Base-by-base conservation (phyloP, 164 flowering plant species). In the Dillenia turbinata region DNA sequence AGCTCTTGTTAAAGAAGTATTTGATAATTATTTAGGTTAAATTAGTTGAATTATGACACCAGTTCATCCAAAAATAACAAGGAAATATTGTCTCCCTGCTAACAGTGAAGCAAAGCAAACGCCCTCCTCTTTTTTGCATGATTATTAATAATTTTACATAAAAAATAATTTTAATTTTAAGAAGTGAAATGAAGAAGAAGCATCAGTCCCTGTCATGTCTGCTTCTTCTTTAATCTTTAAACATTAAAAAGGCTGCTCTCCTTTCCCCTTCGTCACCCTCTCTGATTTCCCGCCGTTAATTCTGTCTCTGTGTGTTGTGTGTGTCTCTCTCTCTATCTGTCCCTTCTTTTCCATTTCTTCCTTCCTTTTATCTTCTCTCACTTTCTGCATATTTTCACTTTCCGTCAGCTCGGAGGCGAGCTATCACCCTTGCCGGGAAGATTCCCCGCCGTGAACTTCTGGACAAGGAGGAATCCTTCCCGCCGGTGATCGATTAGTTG, bases 141-240 rank as follows among this genome's bases (percentile, higher is more conserved):
- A 33, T 33, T 33, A 33, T 33, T 33, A 33, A 33, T 33, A 4
- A 33, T 33, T 33, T 33, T 4, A 33, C 5, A 33, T 33, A 33
- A 33, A 33, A 26, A 33, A 33, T 4, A 4, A 33, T 4, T 33
- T 33, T 33, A 33, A 33, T 33, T 4, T 5, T 5, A 33, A 6
- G 40, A 4, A 33, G 40, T 33, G 7, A 33, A 33, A 33, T 33
- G 40, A 33, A 33, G 2, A 33, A 4, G 40, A 33, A 33, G 60
- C 68, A 51, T 56, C 56, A 60, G 77, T 69, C 82, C 58, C 59
- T 75, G 69, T 61, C 74, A 63, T 75, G 81, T 79, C 80, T 73
- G 80, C 73, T 73, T 75, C 62, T 57, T 33, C 7, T 33, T 33
- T 33, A 33, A 33, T 5, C 40, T 5, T 33, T 33, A 5, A 46